These are phyloP conservation scores for Cylindrotheca closterium DNA, from an alignment of 108 stramenopile genomes.

Conservation along the genomic window DNA sequence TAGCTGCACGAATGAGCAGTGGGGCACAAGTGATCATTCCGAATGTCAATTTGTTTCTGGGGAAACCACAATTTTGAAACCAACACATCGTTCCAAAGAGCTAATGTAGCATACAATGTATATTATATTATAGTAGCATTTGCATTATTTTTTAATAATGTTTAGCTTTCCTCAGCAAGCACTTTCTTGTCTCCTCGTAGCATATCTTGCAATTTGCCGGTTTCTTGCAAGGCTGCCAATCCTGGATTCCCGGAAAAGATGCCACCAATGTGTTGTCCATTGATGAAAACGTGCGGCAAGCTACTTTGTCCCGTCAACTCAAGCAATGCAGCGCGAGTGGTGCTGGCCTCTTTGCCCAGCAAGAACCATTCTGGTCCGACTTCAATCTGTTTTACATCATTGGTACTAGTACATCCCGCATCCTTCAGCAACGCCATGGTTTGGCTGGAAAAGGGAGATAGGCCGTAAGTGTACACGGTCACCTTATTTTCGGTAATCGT, in stretches of 20 bases:
- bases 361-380: constrained; percentile 74
- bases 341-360: constrained; percentile 40
- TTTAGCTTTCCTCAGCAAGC: too few relatives aligned
- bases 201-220: constrained; percentile 20
- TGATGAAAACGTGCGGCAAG: constrained; percentile 67
- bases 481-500: too few relatives aligned
- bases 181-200: background rate
- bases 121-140: too few relatives aligned
- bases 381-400: constrained; percentile 43
- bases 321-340: constrained; percentile 48
- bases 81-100: too few relatives aligned
- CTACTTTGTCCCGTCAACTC: constrained; percentile 71
- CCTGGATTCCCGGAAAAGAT: constrained; percentile 67
- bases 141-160: too few relatives aligned
- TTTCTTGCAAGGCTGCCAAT: constrained; percentile 47
- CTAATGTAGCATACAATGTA: too few relatives aligned
- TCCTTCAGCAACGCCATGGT: constrained; percentile 51
- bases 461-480: constrained; percentile 70
- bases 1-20: too few relatives aligned
- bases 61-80: too few relatives aligned
- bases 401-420: too few relatives aligned
- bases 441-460: constrained; percentile 68
- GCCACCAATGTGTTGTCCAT: constrained; percentile 59
- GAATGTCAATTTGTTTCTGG: too few relatives aligned
- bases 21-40: too few relatives aligned